Percentiles rank a stretch among this genome's conserved stretches.
These are phyloP conservation scores for Botrytis tulipae DNA, from an alignment of 2,329 filamentous ascomycete species.

Conservation along the genomic window DNA sequence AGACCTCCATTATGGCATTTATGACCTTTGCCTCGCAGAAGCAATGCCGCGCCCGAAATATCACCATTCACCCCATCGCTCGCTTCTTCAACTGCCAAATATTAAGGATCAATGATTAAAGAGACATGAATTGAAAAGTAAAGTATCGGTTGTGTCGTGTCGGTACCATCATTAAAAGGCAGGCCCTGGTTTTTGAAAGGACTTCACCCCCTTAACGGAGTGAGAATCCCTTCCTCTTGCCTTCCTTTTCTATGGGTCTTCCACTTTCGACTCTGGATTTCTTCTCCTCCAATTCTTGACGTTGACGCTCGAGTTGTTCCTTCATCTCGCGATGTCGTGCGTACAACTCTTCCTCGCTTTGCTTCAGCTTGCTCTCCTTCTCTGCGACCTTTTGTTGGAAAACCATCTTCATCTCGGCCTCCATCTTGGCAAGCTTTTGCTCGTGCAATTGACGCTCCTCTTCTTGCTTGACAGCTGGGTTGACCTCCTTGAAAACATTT, in stretches of 20 bases:
- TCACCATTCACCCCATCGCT: constrained; percentile 11
- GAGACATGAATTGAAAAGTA: constrained; percentile 23
- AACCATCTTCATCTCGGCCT: constrained; percentile 99
- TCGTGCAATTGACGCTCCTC: constrained; percentile 97
- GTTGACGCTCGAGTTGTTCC: constrained; percentile 95
- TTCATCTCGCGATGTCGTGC: constrained; percentile 99
- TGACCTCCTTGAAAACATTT: constrained; percentile 99
- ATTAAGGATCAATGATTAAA: constrained; percentile 25
- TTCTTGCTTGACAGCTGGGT: constrained; percentile 99
- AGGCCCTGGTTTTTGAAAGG: constrained; percentile 1
- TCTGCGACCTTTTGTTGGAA: constrained; percentile 99
- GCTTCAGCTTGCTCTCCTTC: constrained; percentile 99
- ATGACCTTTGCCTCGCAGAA: constrained; percentile 20
- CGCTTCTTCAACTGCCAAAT: constrained; percentile 15
- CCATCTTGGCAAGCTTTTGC: constrained; percentile 99
- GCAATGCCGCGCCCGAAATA: constrained; percentile 12
- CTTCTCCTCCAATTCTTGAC: constrained; percentile 96
- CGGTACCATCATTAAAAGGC: constrained; percentile 19
- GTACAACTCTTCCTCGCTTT: constrained; percentile 98
- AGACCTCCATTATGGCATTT: constrained; percentile 12
- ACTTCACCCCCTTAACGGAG: constrained; percentile 66
- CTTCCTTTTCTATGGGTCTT: constrained; percentile 93
- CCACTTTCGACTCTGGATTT: constrained; percentile 93
- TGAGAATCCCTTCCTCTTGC: constrained; percentile 99
- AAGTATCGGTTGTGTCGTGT: constrained; percentile 18